These are phyloP conservation scores for Cutaneotrichosporon sp. DNA, from an alignment of 1,284 basidiomycete genomes.

Conservation along the genomic window DNA sequence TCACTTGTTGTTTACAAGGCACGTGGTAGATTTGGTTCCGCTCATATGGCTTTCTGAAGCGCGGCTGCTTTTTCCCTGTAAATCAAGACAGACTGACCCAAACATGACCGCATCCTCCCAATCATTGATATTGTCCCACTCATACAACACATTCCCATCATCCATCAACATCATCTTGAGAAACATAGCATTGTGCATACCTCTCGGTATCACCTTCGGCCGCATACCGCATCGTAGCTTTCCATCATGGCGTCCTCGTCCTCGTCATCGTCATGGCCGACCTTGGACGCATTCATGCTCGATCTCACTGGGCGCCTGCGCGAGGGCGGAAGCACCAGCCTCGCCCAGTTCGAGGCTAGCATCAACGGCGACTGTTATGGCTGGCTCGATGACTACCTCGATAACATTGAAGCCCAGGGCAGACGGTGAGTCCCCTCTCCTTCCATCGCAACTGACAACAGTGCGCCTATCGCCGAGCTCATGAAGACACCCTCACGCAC, in stretches of 20 bases:
- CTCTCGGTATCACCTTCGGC: neutral
- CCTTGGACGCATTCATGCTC: conserved; percentile 38
- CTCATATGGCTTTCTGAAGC: neutral
- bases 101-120: neutral
- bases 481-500: conserved; percentile 53
- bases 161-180: conserved; percentile 1
- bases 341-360: conserved; percentile 41
- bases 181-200: conserved; percentile 2
- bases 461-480: conserved; percentile 47
- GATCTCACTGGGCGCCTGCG: conserved; percentile 37
- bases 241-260: conserved; percentile 10
- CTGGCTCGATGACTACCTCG: conserved; percentile 51
- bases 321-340: conserved; percentile 33
- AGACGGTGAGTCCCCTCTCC: conserved; percentile 22
- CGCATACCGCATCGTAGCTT: neutral
- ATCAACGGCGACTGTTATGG: conserved; percentile 47
- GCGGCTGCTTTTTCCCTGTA: conserved; percentile 1
- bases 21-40: conserved; percentile 20
- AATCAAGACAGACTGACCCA: neutral
- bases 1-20: conserved; percentile 6
- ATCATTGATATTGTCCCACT: neutral
- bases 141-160: neutral
- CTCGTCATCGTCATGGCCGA: conserved; percentile 18
- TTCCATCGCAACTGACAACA: conserved; percentile 13
- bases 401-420: conserved; percentile 35